Conservation (phyloP, 2,329 filamentous ascomycete genomes). For the Calycina marina region DNA sequence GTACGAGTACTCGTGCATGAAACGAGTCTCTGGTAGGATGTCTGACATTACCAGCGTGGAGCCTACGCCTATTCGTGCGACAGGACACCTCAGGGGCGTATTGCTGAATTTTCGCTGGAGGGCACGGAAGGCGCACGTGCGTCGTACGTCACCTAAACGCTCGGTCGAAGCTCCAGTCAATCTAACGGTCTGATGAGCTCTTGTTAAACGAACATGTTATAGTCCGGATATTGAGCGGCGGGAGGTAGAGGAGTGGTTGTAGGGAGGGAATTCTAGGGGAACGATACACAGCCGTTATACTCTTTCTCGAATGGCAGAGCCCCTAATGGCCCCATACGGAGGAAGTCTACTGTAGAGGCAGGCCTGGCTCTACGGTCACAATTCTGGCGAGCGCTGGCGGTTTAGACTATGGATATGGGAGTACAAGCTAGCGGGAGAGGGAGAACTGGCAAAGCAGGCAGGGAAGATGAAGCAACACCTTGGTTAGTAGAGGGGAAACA, state of each 20-base stretch:
- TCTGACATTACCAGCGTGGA: too few relatives aligned
- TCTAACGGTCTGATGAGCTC: not conserved
- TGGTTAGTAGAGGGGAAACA: slow-evolving; percentile 8
- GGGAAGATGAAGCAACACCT: slow-evolving; percentile 4
- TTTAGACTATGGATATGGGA: slow-evolving; percentile 1
- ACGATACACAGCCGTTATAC: slow-evolving; percentile 1
- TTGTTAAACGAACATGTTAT: not conserved
- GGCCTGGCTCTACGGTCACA: not conserved
- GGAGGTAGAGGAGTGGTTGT: not conserved
- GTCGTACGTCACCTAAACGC: slow-evolving; percentile 1
- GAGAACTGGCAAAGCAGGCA: slow-evolving; percentile 3
- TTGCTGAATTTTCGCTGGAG: slow-evolving; percentile 1
- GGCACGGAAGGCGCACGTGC: not conserved
- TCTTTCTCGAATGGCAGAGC: slow-evolving; percentile 1
- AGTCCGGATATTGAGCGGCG: slow-evolving; percentile 2
- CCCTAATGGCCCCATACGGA: not conserved
- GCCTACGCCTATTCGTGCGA: slow-evolving; percentile 1
- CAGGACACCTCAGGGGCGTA: slow-evolving; percentile 1
- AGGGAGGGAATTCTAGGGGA: too few relatives aligned
- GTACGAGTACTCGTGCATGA: too few relatives aligned
- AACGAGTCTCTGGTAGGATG: too few relatives aligned
- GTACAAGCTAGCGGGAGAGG: not conserved
- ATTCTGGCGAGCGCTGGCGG: slow-evolving; percentile 1
- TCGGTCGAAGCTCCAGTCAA: slow-evolving; percentile 2
- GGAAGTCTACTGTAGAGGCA: slow-evolving; percentile 2